These are phyloP conservation scores for Pyrenula massariospora DNA, from an alignment of 495 filamentous ascomycete genomes.

Conservation along the genomic window DNA sequence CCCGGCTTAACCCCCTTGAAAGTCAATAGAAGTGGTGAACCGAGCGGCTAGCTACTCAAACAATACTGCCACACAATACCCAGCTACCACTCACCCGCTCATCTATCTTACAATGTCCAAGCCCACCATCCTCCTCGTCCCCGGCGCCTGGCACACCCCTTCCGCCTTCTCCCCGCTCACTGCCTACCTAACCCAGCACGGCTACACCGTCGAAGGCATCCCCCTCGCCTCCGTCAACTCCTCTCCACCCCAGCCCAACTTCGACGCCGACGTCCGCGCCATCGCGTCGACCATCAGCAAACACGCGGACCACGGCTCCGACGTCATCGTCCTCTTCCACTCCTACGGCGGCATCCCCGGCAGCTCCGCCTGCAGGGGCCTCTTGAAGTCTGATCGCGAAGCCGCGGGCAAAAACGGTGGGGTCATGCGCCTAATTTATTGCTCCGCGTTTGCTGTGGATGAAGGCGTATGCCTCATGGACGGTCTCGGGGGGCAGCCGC, in stretches of 20 bases:
- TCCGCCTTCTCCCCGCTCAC: slow-evolving; percentile 20
- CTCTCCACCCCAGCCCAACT: slow-evolving; percentile 22
- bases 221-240: slow-evolving; percentile 31
- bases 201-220: slow-evolving; percentile 21
- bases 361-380: slow-evolving; percentile 27
- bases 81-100: too few species aligned
- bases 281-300: slow-evolving; percentile 13
- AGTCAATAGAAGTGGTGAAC: too few species aligned
- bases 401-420: slow-evolving; percentile 22
- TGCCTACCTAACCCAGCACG: slow-evolving; percentile 16
- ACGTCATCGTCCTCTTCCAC: slow-evolving; percentile 36
- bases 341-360: slow-evolving; percentile 39
- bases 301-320: slow-evolving; percentile 22
- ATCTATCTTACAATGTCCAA: slow-evolving; percentile 18
- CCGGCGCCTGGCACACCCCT: slow-evolving; percentile 33
- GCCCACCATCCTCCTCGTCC: slow-evolving; percentile 33
- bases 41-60: too few species aligned
- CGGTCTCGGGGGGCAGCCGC: slow-evolving; percentile 13
- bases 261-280: slow-evolving; percentile 17
- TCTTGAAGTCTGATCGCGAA: slow-evolving; percentile 18
- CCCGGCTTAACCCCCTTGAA: too few species aligned
- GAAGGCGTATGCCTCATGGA: slow-evolving; percentile 17
- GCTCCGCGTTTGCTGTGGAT: slow-evolving; percentile 22
- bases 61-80: too few species aligned
- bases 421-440: slow-evolving; percentile 25